Conservation (phyloP, 495 filamentous ascomycete species). For the Aspergillus nidulans region DNA sequence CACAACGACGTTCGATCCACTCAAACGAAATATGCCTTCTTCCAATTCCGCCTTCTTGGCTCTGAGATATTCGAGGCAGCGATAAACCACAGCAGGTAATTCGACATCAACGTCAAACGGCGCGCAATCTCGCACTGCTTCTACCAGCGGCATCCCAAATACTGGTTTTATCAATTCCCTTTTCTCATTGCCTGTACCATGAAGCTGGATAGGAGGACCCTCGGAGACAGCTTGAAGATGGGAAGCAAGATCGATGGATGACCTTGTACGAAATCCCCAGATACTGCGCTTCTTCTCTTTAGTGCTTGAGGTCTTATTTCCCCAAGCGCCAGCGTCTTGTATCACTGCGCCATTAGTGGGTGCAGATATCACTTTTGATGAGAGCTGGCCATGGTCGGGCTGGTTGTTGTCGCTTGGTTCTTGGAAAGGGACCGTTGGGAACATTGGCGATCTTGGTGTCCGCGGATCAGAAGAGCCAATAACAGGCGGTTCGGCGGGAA, state of each 20-base stretch:
- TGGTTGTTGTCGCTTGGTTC: slow-evolving; percentile 25
- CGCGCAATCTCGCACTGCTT: slow-evolving; percentile 76
- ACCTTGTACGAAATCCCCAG: slow-evolving; percentile 78
- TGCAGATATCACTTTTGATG: slow-evolving; percentile 69
- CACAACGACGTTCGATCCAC: slow-evolving; percentile 90
- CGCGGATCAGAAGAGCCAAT: slow-evolving; percentile 46
- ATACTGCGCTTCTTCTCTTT: slow-evolving; percentile 92
- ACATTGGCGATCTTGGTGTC: slow-evolving; percentile 30
- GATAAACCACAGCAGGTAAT: slow-evolving; percentile 92
- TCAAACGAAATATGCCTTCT: slow-evolving; percentile 95
- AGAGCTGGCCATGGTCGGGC: slow-evolving; percentile 26
- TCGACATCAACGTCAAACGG: slow-evolving; percentile 66
- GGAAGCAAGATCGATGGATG: slow-evolving; percentile 53
- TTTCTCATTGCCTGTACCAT: slow-evolving; percentile 38
- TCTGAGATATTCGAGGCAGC: slow-evolving; percentile 90
- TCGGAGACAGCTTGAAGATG: slow-evolving; percentile 37
- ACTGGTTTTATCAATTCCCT: slow-evolving; percentile 63
- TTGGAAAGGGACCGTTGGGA: slow-evolving; percentile 22
- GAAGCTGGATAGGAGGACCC: slow-evolving; percentile 27
- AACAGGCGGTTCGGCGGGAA: slow-evolving; percentile 65
- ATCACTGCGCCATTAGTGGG: slow-evolving; percentile 85
- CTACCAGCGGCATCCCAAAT: slow-evolving; percentile 81
- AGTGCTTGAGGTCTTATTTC: slow-evolving; percentile 57
- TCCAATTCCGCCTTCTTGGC: slow-evolving; percentile 77
- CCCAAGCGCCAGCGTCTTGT: slow-evolving; percentile 82